Evolutionary conservation across 176 grass and related monocot genomes (phyloP), one percentile per base, ranked within the genome.

Genomic region (Oryza brachyantha): DNA sequence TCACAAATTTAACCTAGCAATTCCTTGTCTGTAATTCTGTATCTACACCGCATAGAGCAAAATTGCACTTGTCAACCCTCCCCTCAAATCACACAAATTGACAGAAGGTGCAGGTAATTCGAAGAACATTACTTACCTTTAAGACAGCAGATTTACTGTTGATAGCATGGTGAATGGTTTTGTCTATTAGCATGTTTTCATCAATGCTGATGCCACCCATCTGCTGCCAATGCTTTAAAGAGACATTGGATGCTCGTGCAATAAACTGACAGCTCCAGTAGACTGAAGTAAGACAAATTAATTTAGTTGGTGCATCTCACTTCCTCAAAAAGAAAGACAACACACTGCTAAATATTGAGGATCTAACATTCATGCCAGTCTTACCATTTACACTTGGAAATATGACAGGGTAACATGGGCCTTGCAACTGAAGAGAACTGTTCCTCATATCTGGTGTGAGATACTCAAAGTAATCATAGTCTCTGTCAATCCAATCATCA

Each of bases 211-310:
- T 85, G 45, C 91, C 95, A 25, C 91, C 95, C 91, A 97, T 94
- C 79, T 92, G 87, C 64, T 88, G 80, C 95, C 95, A 97, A 84
- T 97, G 95, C 73, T 91, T 97, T 77, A 97, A 62, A 74, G 91
- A 97, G 39, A 81, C 81, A 76, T 97, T 97, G 69, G 95, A 97
- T 77, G 89, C 64, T 35, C 95, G 87, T 37, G 91, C 89, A 84
- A 97, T 97, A 73, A 90, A 92, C 71, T 97, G 95, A 75, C 95
- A 97, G 82, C 82, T 94, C 95, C 95, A 97, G 76, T 88, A 90
- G 39, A 97, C 92, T 94, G 81, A 74, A 76, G 76, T 57, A 48
- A 52, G 63, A 83, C 43, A 36, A 83, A 32, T 27, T 32, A 62
- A 67, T 54, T 73, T 79, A 84, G 50, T 67, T 2, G 19, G 25